Evolutionary conservation across 139 green algal species (phyloP).

Genomic region (Micractinium sp.): DNA sequence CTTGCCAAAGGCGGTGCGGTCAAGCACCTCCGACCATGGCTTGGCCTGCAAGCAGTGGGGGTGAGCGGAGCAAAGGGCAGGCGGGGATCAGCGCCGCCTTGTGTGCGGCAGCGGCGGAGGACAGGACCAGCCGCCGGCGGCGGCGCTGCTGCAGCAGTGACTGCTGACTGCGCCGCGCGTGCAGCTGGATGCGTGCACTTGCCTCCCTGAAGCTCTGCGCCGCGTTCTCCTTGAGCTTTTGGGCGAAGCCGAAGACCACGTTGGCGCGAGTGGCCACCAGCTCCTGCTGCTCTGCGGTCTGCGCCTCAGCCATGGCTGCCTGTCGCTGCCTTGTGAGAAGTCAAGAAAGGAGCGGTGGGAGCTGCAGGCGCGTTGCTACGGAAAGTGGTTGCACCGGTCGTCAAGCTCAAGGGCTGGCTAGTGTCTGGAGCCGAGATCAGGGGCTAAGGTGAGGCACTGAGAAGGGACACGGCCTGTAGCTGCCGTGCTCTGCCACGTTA

Average conservation of each 20-base stretch:
- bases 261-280: conserved; percentile 1
- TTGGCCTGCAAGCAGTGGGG: conserved; percentile 71
- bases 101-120: background rate
- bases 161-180: background rate
- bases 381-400: too few relatives aligned
- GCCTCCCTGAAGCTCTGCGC: conserved; percentile 42
- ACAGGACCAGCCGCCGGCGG: background rate
- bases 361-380: background rate
- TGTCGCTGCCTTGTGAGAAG: too few relatives aligned
- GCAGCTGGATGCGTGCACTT: background rate
- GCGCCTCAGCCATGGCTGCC: background rate
- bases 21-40: conserved; percentile 88
- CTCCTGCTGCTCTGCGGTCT: background rate
- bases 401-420: too few relatives aligned
- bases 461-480: too few relatives aligned
- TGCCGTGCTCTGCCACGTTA: too few relatives aligned
- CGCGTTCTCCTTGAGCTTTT: conserved; percentile 45
- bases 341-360: too few relatives aligned
- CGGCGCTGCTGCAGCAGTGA: background rate
- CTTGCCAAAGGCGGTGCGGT: conserved; percentile 80
- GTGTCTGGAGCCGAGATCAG: too few relatives aligned
- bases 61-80: background rate
- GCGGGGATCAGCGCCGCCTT: background rate
- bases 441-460: too few relatives aligned
- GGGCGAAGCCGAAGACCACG: conserved; percentile 6